A percentile compares a stretch with the other conserved stretches of the same genome.
These are phyloP conservation scores for Epichloe brachyelytri DNA, from an alignment of 2,329 filamentous ascomycete species.

Conservation along the genomic window DNA sequence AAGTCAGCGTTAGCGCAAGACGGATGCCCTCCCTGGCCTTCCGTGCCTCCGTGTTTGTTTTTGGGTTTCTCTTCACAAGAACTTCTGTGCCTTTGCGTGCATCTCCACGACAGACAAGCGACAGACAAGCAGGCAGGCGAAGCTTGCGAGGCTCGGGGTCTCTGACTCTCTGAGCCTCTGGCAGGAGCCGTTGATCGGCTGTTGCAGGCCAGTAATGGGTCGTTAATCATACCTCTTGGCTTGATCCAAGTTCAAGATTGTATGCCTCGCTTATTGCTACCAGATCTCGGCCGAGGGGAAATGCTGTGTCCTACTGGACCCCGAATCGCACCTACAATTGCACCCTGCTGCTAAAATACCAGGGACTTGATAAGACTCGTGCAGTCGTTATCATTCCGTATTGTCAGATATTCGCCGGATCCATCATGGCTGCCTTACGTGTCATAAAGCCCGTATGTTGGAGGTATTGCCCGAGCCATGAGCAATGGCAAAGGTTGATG, in stretches of 20 bases:
- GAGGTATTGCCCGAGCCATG: neutral
- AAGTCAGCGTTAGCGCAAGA: constrained; percentile 6
- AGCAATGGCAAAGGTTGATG: neutral
- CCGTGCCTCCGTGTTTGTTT: neutral
- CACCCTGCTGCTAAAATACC: neutral
- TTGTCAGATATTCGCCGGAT: neutral
- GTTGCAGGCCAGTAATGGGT: neutral
- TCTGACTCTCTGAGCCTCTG: no score
- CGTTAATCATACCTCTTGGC: neutral
- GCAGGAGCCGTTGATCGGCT: neutral
- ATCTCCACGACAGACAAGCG: neutral
- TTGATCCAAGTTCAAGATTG: neutral
- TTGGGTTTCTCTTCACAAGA: neutral
- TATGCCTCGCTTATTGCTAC: neutral
- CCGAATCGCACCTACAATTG: neutral
- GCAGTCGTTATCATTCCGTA: neutral
- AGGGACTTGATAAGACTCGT: neutral
- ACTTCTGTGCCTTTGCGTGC: neutral
- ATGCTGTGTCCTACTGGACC: neutral
- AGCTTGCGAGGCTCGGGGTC: neutral
- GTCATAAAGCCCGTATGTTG: neutral
- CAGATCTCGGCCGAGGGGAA: constrained; percentile 7
- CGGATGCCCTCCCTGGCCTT: constrained; percentile 8
- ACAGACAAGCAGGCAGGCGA: neutral
- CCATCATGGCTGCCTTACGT: neutral